Evolutionary conservation across 306 rosid species (phyloP), one percentile per base, ranked within the genome.

Genomic region (Abrus pulchellus): DNA sequence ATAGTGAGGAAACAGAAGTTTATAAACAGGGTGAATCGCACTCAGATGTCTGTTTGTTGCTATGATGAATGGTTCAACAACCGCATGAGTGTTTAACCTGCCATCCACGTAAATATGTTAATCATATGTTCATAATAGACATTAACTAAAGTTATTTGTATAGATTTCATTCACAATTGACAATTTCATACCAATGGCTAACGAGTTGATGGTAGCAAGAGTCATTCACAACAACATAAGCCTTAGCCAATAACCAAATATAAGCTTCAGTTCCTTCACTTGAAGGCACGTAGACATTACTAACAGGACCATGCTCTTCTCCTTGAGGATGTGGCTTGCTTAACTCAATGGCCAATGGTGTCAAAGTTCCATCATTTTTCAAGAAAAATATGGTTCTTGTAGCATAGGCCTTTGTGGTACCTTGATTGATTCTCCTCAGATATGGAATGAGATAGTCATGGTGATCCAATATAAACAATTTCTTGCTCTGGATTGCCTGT

Each of bases 51-150:
- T 86, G 9, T 82, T 82, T 10, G 89, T 82, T 68, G 86, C 86
- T 78, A 86, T 53, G 36, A 82, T 30, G 14, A 86, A 89, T 54
- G 97, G 97, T 56, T 92, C 97, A 75, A 91, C 85, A 27, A 67
- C 87, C 1, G 93, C 94, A 79, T 93, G 98, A 53, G 98, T 93
- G 72, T 87, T 75, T 83, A 93, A 61, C 96, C 96, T 91, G 80
- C 0, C n/a, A 68, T 7, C 64, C 54, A 60, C 9, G 28, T 36
- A 34, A 44, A 49, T 28, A 10, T 44, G 14, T 32, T 36, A 79
- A 14, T 57, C 40, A 27, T 7, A 6, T 5, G 41, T 14, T 62
- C 67, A 28, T 20, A 48, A 44, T n/a, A 44, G n/a, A 49, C 28
- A 67, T 28, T 28, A 3, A 41, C n/a, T 5, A 7, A 30, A 13